Base-by-base conservation (phyloP, 371 early-diverging fungal genomes). In the Mucor mucedo region DNA sequence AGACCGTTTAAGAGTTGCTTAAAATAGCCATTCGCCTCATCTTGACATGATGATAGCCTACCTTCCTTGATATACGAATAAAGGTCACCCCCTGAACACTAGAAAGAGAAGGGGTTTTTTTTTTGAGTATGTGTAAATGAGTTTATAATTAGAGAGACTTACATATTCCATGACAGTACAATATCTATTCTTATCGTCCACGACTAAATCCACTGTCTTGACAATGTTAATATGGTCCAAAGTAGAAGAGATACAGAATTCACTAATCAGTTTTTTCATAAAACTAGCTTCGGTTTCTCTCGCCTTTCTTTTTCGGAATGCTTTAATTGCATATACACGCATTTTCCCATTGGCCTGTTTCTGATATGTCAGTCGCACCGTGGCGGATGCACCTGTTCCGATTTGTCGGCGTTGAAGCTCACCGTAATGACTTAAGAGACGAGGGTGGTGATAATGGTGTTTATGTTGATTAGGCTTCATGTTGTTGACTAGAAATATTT, bases 1-100 rank as follows among this genome's bases (percentile, higher is more conserved):
- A 99, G 85, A 52, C 98, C 95, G 52, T 95, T 83, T 76, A 97
- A 89, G 59, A 99, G 82, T 70, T 99, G 99, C 73, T 97, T 73
- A 58, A 89, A 89, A 11, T 77, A 80, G 69, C 52, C 86, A 78
- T 52, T 70, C 64, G 33, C 68, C 65, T 50, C 84, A 84, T 80
- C 84, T 35, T 35, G 35, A 35, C 35, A 35, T 0, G 63, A 60
- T 28, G 72, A 71, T 38, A 84, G 60, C 33, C 55, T 63, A 44
- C 52, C 75, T 58, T 60, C 70, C 66, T 57, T 79, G 21, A 86
- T 80, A 47, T 83, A 63, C 10, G 73, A 56, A 61, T 83, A 86
- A n/a, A 88, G 58, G 69, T 88, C 88, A 4, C 89, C 90, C 40
- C 86, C 88, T 55, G 84, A 60, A 57, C 89, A 88, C 81, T 68